Evolutionary conservation across 371 early-diverging fungal genomes (phyloP), one percentile per base, ranked within the genome.

Genomic region (Rhizopus stolonifer): DNA sequence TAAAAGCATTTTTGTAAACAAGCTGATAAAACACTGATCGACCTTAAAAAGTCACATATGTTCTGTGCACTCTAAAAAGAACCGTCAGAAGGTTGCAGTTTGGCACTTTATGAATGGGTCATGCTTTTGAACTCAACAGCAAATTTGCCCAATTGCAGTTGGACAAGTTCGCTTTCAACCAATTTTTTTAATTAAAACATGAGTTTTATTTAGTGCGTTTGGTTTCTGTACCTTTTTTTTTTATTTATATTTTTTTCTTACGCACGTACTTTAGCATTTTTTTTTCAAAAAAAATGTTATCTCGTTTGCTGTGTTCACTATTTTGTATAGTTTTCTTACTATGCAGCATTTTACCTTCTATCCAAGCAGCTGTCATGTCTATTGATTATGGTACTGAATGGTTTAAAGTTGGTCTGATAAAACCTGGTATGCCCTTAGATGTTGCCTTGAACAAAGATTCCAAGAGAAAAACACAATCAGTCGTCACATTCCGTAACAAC

Each of bases 321-420:
- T 15, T 46, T 52, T 56, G 22, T 56, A 56, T 56, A 60, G 54
- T 53, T 8, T 56, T 47, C 29, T 32, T 65, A 33, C 14, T 65
- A 45, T 54, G 56, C 32, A 46, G 32, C 4, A 29, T 53, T 3
- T 4, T 56, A 43, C 57, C 60, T 19, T n/a, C 47, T 17, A 60
- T 58, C 23, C 52, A 66, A 9, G 85, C 85, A 11, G 85, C 87
- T 13, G 94, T 97, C 34, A 87, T 97, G 68, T 93, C 95, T 13
- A 92, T 98, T 65, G 99, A 98, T 69, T 93, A 88, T 65, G 99
- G 99, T 48, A 86, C 92, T 0, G 94, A 96, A 52, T 96, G 95
- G 94, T 90, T 95, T 71, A 96, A 96, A 60, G 90, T 95, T 19
- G 92, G 91, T 6, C 74, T 97, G 46, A 93, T 95, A 58, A 92